These are phyloP conservation scores for Tilletia setariae DNA, from an alignment of 1,284 basidiomycete genomes.

Conservation along the genomic window DNA sequence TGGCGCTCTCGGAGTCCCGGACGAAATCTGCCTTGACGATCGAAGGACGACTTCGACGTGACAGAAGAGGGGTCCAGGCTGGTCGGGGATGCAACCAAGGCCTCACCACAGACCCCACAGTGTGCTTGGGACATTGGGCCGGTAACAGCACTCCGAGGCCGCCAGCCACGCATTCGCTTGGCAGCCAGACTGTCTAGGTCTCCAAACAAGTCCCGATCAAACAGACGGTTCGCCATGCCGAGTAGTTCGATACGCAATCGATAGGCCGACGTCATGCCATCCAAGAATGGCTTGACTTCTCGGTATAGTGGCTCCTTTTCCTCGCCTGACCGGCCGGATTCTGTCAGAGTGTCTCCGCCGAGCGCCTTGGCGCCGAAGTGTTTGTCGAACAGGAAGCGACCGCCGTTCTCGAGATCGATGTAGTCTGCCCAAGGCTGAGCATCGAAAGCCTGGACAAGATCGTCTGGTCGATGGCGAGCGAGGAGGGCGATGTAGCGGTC, in stretches of 20 bases:
- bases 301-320: conserved; percentile 64
- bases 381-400: conserved; percentile 12
- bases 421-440: conserved; percentile 9
- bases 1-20: neutral
- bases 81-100: neutral
- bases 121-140: neutral
- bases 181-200: conserved; percentile 61
- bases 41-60: neutral
- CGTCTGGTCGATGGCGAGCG: conserved; percentile 67
- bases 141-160: neutral
- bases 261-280: conserved; percentile 91
- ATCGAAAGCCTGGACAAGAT: conserved; percentile 61
- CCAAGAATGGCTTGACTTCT: conserved; percentile 84
- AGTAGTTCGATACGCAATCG: conserved; percentile 85
- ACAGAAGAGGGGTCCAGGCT: neutral
- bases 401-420: conserved; percentile 13
- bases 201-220: conserved; percentile 77
- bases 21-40: neutral
- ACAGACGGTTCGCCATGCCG: conserved; percentile 76
- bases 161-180: neutral
- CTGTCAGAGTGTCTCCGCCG: conserved; percentile 77
- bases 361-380: conserved; percentile 61
- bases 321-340: neutral
- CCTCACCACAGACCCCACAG: conserved; percentile 11
- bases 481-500: conserved; percentile 71